These are phyloP conservation scores for Pythium inflatum DNA, from an alignment of 352 stramenopile species.

Conservation along the genomic window DNA sequence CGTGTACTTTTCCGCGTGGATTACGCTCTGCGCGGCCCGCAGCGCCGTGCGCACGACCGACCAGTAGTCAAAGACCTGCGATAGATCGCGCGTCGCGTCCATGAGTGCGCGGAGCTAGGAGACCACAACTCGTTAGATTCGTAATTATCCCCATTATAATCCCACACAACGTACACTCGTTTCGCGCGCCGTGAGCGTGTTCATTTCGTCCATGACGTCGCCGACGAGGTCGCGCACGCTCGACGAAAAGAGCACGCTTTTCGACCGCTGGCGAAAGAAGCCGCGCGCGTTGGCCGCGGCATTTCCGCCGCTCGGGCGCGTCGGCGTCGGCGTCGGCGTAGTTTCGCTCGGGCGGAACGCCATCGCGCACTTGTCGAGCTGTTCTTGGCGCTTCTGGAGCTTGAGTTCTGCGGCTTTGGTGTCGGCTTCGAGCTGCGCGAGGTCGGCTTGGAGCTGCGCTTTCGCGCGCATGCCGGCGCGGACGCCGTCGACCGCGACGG, in stretches of 20 bases:
- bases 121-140: background rate
- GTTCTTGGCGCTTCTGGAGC: conserved; percentile 52
- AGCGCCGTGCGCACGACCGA: conserved; percentile 64
- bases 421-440: conserved; percentile 44
- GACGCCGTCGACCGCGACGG: conserved; percentile 39
- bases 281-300: conserved; percentile 4
- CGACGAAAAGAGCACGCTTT: conserved; percentile 46
- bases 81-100: conserved; percentile 64
- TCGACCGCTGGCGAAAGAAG: conserved; percentile 43
- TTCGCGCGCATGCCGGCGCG: conserved; percentile 42
- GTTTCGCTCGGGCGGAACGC: conserved; percentile 38
- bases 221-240: conserved; percentile 63
- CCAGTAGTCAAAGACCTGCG: conserved; percentile 52
- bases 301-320: background rate
- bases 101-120: conserved; percentile 61
- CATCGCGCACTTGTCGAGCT: conserved; percentile 51
- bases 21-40: conserved; percentile 49
- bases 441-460: conserved; percentile 37
- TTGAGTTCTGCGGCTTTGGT: conserved; percentile 46
- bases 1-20: conserved; percentile 62
- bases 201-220: conserved; percentile 54
- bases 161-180: conserved; percentile 41
- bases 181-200: conserved; percentile 50
- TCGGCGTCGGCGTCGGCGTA: conserved; percentile 1
- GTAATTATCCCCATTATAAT: background rate